phyloP scores from a whole-genome alignment of 306 rosid genomes.

The Rubus idaeus region DNA sequence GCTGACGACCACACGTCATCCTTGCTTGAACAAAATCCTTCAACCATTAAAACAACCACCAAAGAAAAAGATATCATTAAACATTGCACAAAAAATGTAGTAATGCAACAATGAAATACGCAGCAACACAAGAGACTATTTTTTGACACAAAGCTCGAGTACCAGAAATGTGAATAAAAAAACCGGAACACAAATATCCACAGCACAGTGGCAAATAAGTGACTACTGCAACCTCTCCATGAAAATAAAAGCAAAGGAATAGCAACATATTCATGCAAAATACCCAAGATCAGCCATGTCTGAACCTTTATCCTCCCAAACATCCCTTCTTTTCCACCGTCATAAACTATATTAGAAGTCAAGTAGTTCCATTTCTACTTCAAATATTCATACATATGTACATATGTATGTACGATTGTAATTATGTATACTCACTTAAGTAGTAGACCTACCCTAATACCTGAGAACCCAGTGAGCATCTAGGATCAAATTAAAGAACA shows the following conservation, averaged over 20 bases:
- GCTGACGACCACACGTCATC: neutral
- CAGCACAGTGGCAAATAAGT: neutral
- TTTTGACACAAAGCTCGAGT: neutral
- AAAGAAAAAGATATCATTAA: conserved; percentile 1
- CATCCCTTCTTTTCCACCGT: neutral
- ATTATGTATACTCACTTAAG: neutral
- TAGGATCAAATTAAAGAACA: neutral
- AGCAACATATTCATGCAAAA: neutral
- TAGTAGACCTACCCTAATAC: neutral
- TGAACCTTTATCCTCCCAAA: neutral
- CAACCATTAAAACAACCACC: conserved; percentile 5
- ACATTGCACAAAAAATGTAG: neutral
- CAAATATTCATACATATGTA: neutral
- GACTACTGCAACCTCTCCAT: neutral
- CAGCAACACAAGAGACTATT: neutral
- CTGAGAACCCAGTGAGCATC: neutral
- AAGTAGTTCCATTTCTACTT: neutral
- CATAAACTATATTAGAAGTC: too few species aligned
- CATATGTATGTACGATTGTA: neutral
- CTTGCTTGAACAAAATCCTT: conserved; percentile 12
- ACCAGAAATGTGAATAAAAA: neutral
- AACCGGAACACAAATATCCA: neutral
- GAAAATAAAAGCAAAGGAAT: neutral
- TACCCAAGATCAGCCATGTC: neutral
- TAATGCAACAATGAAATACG: neutral